Evolutionary conservation across 495 filamentous ascomycete species (phyloP).

Genomic region (Penicilliopsis zonata): DNA sequence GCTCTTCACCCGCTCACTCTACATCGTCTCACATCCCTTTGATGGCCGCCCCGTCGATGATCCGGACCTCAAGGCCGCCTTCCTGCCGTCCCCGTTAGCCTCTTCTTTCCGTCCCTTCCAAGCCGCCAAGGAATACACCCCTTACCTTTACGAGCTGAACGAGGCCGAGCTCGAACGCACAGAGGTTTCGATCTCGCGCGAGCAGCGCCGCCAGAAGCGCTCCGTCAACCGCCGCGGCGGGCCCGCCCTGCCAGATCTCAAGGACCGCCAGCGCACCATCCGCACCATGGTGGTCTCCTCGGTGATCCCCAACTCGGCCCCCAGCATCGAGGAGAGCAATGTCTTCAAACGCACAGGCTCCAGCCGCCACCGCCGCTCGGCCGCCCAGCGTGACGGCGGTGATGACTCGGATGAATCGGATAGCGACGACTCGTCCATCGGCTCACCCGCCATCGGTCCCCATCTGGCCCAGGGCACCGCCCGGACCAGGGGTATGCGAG

Average conservation of each 20-base stretch:
- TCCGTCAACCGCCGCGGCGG: slow-evolving; percentile 90
- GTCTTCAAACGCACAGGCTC: slow-evolving; percentile 67
- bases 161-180: slow-evolving; percentile 83
- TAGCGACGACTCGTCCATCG: slow-evolving; percentile 74
- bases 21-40: slow-evolving; percentile 86
- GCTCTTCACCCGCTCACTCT: slow-evolving; percentile 85
- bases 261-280: slow-evolving; percentile 85
- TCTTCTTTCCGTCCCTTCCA: slow-evolving; percentile 80
- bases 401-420: slow-evolving; percentile 84
- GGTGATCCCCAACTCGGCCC: slow-evolving; percentile 76
- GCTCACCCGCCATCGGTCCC: slow-evolving; percentile 64
- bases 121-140: slow-evolving; percentile 83
- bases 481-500: slow-evolving; percentile 76
- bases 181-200: slow-evolving; percentile 83
- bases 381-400: slow-evolving; percentile 44
- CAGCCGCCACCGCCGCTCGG: slow-evolving; percentile 30
- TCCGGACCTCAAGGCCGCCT: slow-evolving; percentile 69
- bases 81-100: slow-evolving; percentile 74
- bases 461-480: slow-evolving; percentile 65
- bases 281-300: slow-evolving; percentile 83
- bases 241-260: slow-evolving; percentile 88
- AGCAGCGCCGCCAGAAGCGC: slow-evolving; percentile 87
- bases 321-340: slow-evolving; percentile 69
- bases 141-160: slow-evolving; percentile 86
- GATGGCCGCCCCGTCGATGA: slow-evolving; percentile 91